Conservation (phyloP, 441 rosid species). For the Brassica balearica region DNA sequence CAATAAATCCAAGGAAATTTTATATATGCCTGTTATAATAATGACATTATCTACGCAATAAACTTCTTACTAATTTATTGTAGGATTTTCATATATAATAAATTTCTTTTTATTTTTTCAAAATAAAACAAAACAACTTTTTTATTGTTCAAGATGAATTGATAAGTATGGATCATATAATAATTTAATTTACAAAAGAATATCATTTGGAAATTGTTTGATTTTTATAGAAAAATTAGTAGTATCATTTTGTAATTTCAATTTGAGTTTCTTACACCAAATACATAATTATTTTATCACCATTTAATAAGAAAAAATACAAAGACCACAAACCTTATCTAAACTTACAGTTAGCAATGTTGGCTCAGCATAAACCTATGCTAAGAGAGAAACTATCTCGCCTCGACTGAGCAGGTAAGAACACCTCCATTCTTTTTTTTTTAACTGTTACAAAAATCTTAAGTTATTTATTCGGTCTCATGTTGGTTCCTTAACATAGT, state of each 20-base stretch:
- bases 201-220: background rate
- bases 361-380: too few species aligned
- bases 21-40: background rate
- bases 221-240: background rate
- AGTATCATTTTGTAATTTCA: background rate
- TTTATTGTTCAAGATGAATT: background rate
- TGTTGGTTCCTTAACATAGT: conserved; percentile 7
- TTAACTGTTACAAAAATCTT: too few species aligned
- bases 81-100: background rate
- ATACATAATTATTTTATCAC: background rate
- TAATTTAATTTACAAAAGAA: background rate
- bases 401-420: too few species aligned
- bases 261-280: background rate
- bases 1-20: background rate
- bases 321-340: too few species aligned
- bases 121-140: too few species aligned
- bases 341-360: too few species aligned
- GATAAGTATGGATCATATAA: background rate
- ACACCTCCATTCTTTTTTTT: too few species aligned
- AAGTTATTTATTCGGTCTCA: too few species aligned
- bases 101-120: background rate
- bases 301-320: too few species aligned
- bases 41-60: too few species aligned
- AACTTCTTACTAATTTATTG: background rate
- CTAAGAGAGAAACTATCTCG: background rate